These are phyloP conservation scores for Diaporthe velutina DNA, from an alignment of 2,329 filamentous ascomycete genomes.

Conservation along the genomic window DNA sequence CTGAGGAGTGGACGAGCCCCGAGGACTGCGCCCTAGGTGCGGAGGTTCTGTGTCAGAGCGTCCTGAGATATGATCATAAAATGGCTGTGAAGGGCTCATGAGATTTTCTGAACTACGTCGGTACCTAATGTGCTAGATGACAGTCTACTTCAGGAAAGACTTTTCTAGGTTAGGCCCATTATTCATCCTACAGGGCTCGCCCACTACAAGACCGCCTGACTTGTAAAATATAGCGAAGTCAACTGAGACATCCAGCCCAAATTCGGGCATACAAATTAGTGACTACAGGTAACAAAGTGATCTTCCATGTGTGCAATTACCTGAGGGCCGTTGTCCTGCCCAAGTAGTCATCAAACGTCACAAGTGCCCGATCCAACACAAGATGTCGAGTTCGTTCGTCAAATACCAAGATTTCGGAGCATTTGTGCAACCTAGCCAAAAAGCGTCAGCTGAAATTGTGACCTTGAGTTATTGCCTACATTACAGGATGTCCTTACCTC, in stretches of 20 bases:
- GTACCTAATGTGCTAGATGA: not conserved
- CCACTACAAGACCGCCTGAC: no score
- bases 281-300: no score
- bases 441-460: not conserved
- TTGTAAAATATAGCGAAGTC: no score
- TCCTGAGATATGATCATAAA: slow-evolving; percentile 53
- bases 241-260: not conserved
- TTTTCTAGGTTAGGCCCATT: not conserved
- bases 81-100: not conserved
- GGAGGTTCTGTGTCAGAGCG: slow-evolving; percentile 59
- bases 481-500: not conserved
- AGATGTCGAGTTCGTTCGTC: not conserved
- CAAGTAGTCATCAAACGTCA: not conserved
- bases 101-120: not conserved
- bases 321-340: no score
- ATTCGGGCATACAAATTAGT: not conserved
- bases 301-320: not conserved
- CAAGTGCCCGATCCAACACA: not conserved
- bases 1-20: slow-evolving; percentile 70
- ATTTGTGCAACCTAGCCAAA: not conserved
- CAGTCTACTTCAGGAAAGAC: not conserved
- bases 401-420: not conserved
- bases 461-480: no score
- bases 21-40: slow-evolving; percentile 71
- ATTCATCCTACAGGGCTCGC: not conserved